Conservation (phyloP, 805 yeast genomes). For the Candida tibetensis region DNA sequence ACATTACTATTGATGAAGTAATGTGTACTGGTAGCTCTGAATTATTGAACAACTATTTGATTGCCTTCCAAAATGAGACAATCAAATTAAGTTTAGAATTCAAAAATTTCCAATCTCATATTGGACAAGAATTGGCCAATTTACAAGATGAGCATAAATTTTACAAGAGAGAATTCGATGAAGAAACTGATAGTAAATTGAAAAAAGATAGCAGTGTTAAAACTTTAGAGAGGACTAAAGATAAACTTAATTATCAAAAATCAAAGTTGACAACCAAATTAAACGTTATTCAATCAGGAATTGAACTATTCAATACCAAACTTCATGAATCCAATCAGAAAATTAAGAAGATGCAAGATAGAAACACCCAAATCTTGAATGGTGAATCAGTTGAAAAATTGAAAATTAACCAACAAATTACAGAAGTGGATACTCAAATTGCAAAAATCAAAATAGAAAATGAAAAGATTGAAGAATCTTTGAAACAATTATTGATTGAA, state of each 20-base stretch:
- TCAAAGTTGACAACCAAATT: slow-evolving; percentile 27
- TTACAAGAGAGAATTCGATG: slow-evolving; percentile 37
- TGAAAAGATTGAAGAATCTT: slow-evolving; percentile 24
- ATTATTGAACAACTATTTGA: slow-evolving; percentile 22
- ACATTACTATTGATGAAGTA: slow-evolving; percentile 14
- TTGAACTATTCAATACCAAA: slow-evolving; percentile 19
- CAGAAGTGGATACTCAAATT: slow-evolving; percentile 13
- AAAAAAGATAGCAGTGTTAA: slow-evolving; percentile 32
- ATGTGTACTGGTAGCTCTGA: slow-evolving; percentile 16
- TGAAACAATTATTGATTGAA: slow-evolving; percentile 21
- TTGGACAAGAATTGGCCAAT: slow-evolving; percentile 12
- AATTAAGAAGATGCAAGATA: slow-evolving; percentile 21
- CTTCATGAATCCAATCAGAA: slow-evolving; percentile 15
- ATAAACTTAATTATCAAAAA: slow-evolving; percentile 31
- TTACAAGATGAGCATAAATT: slow-evolving; percentile 27
- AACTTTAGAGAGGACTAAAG: slow-evolving; percentile 29
- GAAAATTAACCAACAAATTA: slow-evolving; percentile 18
- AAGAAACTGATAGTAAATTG: slow-evolving; percentile 28
- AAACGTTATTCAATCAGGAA: slow-evolving; percentile 17
- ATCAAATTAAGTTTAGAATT: slow-evolving; percentile 19
- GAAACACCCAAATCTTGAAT: slow-evolving; percentile 21
- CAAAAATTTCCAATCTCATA: slow-evolving; percentile 13
- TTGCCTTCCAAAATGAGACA: slow-evolving; percentile 26
- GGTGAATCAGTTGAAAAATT: slow-evolving; percentile 23
- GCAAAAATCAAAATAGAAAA: slow-evolving; percentile 19